Evolutionary conservation across 169 alveolate genomes (phyloP).

Genomic region (Babesia microti): DNA sequence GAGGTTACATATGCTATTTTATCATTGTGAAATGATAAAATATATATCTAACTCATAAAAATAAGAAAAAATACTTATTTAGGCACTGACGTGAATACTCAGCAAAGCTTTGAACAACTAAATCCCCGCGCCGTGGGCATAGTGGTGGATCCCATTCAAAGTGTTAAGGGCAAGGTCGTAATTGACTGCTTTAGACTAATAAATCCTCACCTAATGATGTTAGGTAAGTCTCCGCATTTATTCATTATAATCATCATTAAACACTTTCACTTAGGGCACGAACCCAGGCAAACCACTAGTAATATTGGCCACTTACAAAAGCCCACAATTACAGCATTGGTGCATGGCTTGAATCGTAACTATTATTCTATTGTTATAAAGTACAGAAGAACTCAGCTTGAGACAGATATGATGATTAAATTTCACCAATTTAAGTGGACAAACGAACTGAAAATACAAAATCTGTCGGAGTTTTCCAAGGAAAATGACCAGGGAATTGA

Average conservation of each 20-base stretch:
- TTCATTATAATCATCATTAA: slow-evolving; percentile 1
- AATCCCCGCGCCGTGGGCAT: slow-evolving; percentile 97
- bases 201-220: slow-evolving; percentile 85
- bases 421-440: slow-evolving; percentile 91
- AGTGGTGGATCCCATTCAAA: slow-evolving; percentile 98
- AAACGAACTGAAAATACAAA: slow-evolving; percentile 78
- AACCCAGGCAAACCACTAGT: slow-evolving; percentile 98
- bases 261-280: slow-evolving; percentile 72
- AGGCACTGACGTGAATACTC: slow-evolving; percentile 96
- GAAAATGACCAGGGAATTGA: slow-evolving; percentile 66
- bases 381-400: slow-evolving; percentile 90
- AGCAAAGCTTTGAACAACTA: slow-evolving; percentile 95
- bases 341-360: slow-evolving; percentile 90
- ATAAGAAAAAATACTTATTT: not conserved
- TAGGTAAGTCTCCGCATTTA: slow-evolving; percentile 30
- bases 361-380: slow-evolving; percentile 95
- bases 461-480: slow-evolving; percentile 20
- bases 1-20: not conserved
- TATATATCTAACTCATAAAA: not conserved
- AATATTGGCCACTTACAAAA: slow-evolving; percentile 88
- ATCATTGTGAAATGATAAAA: not conserved
- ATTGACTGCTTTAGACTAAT: slow-evolving; percentile 98
- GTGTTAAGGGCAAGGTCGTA: slow-evolving; percentile 96
- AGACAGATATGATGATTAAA: slow-evolving; percentile 91
- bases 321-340: slow-evolving; percentile 83